Evolutionary conservation across 805 yeast species (phyloP).

Genomic region (Wickerhamomyces mucosus): DNA sequence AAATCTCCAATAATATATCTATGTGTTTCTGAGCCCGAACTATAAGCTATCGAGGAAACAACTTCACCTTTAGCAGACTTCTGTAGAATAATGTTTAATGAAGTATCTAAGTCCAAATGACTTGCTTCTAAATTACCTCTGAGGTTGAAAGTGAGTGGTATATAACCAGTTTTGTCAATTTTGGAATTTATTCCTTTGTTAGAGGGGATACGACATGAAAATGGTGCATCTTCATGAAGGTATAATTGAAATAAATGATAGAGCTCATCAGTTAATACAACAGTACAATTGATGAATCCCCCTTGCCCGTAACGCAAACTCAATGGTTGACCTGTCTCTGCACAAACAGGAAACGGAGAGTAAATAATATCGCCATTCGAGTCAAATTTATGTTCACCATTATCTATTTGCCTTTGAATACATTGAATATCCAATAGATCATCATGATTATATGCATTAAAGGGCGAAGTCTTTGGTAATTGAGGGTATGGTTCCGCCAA

Average conservation of each 20-base stretch:
- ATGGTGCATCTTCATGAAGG: slow-evolving; percentile 70
- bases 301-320: slow-evolving; percentile 39
- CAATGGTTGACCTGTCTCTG: slow-evolving; percentile 55
- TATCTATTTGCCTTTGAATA: slow-evolving; percentile 58
- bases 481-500: slow-evolving; percentile 2
- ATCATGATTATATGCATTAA: slow-evolving; percentile 22
- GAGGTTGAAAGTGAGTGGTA: slow-evolving; percentile 55
- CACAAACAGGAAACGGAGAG: slow-evolving; percentile 49
- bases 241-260: slow-evolving; percentile 69
- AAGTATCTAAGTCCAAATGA: slow-evolving; percentile 58
- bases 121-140: slow-evolving; percentile 60
- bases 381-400: slow-evolving; percentile 69
- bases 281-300: slow-evolving; percentile 49
- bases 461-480: neutral
- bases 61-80: slow-evolving; percentile 23
- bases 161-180: slow-evolving; percentile 24
- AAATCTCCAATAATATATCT: slow-evolving; percentile 58
- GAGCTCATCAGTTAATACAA: slow-evolving; percentile 50
- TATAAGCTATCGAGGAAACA: slow-evolving; percentile 43
- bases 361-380: slow-evolving; percentile 46
- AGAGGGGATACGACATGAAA: slow-evolving; percentile 55
- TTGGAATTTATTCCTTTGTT: slow-evolving; percentile 12
- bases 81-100: slow-evolving; percentile 44
- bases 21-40: slow-evolving; percentile 45
- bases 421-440: slow-evolving; percentile 46